These are phyloP conservation scores for Neurospora tetrasperma DNA, from an alignment of 495 filamentous ascomycete genomes.

Conservation along the genomic window DNA sequence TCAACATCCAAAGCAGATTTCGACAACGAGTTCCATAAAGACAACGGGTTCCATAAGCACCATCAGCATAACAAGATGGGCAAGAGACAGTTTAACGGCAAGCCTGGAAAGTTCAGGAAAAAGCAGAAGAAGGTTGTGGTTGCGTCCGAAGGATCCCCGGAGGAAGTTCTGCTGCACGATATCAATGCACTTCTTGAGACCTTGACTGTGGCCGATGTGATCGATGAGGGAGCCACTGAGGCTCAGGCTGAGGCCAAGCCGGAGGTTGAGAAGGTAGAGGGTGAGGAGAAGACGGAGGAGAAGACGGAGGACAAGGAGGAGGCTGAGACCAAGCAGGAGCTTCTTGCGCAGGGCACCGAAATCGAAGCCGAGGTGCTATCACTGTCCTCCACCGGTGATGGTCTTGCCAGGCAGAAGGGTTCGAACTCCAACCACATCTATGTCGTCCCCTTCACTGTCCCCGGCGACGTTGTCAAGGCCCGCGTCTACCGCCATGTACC, in stretches of 20 bases:
- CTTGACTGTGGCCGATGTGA: slow-evolving; percentile 32
- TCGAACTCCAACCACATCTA: slow-evolving; percentile 62
- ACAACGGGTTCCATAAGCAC: neutral
- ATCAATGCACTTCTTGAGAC: slow-evolving; percentile 51
- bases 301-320: slow-evolving; percentile 2
- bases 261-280: slow-evolving; percentile 2
- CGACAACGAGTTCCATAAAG: neutral
- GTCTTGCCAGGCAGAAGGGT: slow-evolving; percentile 55
- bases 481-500: slow-evolving; percentile 64
- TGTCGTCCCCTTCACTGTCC: slow-evolving; percentile 75
- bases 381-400: slow-evolving; percentile 86
- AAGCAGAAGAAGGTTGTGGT: slow-evolving; percentile 15
- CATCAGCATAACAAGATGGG: neutral
- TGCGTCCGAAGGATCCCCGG: slow-evolving; percentile 37
- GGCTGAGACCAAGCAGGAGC: slow-evolving; percentile 6
- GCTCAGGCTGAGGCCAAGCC: slow-evolving; percentile 2
- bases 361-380: slow-evolving; percentile 67
- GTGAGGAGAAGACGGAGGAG: slow-evolving; percentile 2
- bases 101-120: slow-evolving; percentile 9
- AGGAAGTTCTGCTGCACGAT: slow-evolving; percentile 68
- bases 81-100: slow-evolving; percentile 5
- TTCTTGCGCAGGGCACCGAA: slow-evolving; percentile 57
- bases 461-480: slow-evolving; percentile 69
- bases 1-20: neutral
- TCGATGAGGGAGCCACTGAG: slow-evolving; percentile 9